These are phyloP conservation scores for Dryas alaskensis DNA, from an alignment of 306 rosid genomes.

Conservation along the genomic window DNA sequence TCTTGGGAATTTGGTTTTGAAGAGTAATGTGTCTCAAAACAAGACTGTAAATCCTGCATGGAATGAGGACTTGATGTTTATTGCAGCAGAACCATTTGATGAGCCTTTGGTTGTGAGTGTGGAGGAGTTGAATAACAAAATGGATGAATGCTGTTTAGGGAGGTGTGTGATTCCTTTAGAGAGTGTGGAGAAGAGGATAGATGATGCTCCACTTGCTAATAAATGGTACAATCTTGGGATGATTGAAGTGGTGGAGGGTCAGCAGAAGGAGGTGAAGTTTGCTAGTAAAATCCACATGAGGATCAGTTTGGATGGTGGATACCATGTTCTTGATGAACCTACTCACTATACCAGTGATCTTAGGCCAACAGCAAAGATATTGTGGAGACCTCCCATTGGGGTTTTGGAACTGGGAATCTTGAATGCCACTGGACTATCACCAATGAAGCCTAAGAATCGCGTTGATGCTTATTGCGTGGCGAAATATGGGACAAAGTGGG, in stretches of 20 bases:
- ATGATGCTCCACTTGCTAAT: background rate
- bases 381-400: slow-evolving; percentile 26
- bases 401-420: slow-evolving; percentile 25
- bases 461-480: slow-evolving; percentile 29
- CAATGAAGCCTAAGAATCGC: slow-evolving; percentile 5
- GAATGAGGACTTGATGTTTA: slow-evolving; percentile 28
- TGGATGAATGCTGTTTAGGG: slow-evolving; percentile 8
- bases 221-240: slow-evolving; percentile 23
- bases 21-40: background rate
- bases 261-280: background rate
- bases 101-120: slow-evolving; percentile 20
- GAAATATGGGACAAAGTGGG: slow-evolving; percentile 26
- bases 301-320: slow-evolving; percentile 23
- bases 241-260: background rate
- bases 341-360: slow-evolving; percentile 15
- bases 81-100: slow-evolving; percentile 23
- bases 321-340: slow-evolving; percentile 28
- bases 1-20: background rate
- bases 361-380: slow-evolving; percentile 8
- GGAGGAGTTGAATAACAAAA: slow-evolving; percentile 1
- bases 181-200: background rate
- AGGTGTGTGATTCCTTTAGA: slow-evolving; percentile 8
- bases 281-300: slow-evolving; percentile 13
- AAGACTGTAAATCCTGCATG: slow-evolving; percentile 9
- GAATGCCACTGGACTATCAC: slow-evolving; percentile 13